Evolutionary conservation across 2,329 filamentous ascomycete genomes (phyloP), one percentile per base, ranked within the genome.

Genomic region (Rhinocladiella mackenziei): DNA sequence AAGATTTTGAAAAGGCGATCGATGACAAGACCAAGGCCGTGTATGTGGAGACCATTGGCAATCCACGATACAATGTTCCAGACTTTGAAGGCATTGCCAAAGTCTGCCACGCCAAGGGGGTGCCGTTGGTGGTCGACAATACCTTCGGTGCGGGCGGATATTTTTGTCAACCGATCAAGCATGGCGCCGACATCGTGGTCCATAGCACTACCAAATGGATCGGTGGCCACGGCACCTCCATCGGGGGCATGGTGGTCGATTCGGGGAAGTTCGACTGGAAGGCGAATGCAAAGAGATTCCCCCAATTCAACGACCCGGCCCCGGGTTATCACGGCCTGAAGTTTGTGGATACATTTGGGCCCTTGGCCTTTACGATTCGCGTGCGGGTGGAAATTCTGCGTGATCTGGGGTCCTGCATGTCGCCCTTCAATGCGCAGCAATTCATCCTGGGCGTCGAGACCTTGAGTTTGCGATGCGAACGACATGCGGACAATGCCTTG

Each of bases 161-260:
- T 74, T 89, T 86, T 62, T 73, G 84, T 55, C 79, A 83, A 6
- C 88, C 88, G 25, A 88, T 94, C 58, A 81, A 89, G 30, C 84
- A 92, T 63, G 88, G 88, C 42, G 88, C 84, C 50, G 88, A 94
- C 63, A 94, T 94, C 49, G 82, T 94, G 26, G 84, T 94, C 22
- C 87, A 94, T 74, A 89, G 83, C 13, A 86, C 87, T 5, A 94
- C 88, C 48, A 94, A 94, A 69, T 94, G 88, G 88, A 94, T 94
- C 50, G 88, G 88, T 46, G 88, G 88, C 37, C 88, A 94, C 65
- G 88, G 88, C 51, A 91, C 88, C 19, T 92, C 87, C 11, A 84
- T 94, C 54, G 10, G 78, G 45, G 88, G 88, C 47, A 75, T 94
- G 32, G 75, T 94, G 33, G 75, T 94, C 53, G 88, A 94, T 68